phyloP scores from a whole-genome alignment of 169 alveolate genomes.

The Pseudocohnilembus persalinus region DNA sequence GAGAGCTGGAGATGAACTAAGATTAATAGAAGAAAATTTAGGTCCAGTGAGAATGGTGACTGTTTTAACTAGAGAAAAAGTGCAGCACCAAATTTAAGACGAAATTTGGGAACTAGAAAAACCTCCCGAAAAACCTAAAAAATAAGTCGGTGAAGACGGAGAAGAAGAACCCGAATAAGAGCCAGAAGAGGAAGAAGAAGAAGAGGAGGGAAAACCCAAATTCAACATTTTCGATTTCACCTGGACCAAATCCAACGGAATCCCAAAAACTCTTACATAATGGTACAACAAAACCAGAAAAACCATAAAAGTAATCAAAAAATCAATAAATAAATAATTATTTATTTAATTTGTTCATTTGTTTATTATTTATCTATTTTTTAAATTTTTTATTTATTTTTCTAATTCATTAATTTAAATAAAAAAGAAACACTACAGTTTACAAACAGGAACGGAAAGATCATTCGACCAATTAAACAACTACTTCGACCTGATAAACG shows the following conservation, averaged over 20 bases:
- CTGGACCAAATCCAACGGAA: slow-evolving; percentile 20
- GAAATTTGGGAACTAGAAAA: slow-evolving; percentile 1
- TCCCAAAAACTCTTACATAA: slow-evolving; percentile 18
- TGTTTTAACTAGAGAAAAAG: slow-evolving; percentile 12
- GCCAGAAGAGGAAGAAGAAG: slow-evolving; percentile 23
- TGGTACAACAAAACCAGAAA: slow-evolving; percentile 23
- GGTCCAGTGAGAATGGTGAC: slow-evolving; percentile 35
- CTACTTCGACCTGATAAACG: slow-evolving; percentile 5
- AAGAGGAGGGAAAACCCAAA: slow-evolving; percentile 27
- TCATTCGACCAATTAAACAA: slow-evolving; percentile 5
- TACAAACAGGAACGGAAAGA: not conserved
- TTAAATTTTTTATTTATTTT: not conserved
- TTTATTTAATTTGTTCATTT: too few species aligned
- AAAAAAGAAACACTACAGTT: slow-evolving; percentile 15
- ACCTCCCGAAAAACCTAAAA: slow-evolving; percentile 22
- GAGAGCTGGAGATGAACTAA: slow-evolving; percentile 46
- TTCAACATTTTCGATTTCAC: slow-evolving; percentile 20
- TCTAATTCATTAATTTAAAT: not conserved
- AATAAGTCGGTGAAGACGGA: slow-evolving; percentile 11
- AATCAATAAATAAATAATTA: too few species aligned
- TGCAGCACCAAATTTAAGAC: slow-evolving; percentile 1
- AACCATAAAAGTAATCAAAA: slow-evolving; percentile 12
- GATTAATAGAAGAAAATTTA: slow-evolving; percentile 21
- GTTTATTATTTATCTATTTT: too few species aligned
- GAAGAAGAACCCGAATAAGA: not conserved